These are phyloP conservation scores for Hypoxylon sp. DNA, from an alignment of 2,329 filamentous ascomycete genomes.

Conservation along the genomic window DNA sequence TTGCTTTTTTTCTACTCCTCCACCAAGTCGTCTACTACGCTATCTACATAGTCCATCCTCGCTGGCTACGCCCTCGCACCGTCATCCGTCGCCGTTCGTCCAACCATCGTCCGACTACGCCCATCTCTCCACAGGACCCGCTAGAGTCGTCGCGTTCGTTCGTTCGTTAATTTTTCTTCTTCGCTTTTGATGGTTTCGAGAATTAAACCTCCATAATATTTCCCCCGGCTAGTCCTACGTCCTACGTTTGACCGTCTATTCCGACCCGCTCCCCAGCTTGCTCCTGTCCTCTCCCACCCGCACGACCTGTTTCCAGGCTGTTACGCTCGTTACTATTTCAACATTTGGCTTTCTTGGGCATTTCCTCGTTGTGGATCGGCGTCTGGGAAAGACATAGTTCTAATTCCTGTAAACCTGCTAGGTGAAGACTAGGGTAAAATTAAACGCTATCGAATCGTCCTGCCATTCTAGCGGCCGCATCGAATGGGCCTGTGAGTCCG, in stretches of 20 bases:
- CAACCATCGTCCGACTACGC: slow-evolving; percentile 48
- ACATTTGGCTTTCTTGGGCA: slow-evolving; percentile 41
- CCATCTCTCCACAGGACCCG: slow-evolving; percentile 42
- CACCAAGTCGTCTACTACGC: slow-evolving; percentile 33
- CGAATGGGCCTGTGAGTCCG: slow-evolving; percentile 49
- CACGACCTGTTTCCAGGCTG: slow-evolving; percentile 46
- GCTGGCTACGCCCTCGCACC: slow-evolving; percentile 46
- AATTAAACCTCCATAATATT: slow-evolving; percentile 42
- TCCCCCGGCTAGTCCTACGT: slow-evolving; percentile 44
- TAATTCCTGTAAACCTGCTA: slow-evolving; percentile 35
- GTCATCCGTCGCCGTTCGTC: slow-evolving; percentile 45
- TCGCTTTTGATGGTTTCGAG: slow-evolving; percentile 46
- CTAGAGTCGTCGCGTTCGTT: slow-evolving; percentile 51
- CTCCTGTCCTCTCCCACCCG: slow-evolving; percentile 36
- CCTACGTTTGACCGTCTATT: slow-evolving; percentile 46
- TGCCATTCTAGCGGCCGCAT: slow-evolving; percentile 47
- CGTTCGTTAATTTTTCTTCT: slow-evolving; percentile 49
- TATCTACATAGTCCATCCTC: slow-evolving; percentile 35
- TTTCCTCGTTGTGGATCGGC: slow-evolving; percentile 39
- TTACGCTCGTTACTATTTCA: slow-evolving; percentile 51
- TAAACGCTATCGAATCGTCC: slow-evolving; percentile 48
- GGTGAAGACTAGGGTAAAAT: slow-evolving; percentile 44
- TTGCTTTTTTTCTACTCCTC: slow-evolving; percentile 35
- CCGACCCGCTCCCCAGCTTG: slow-evolving; percentile 45
- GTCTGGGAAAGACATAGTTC: slow-evolving; percentile 30